Evolutionary conservation across 2,329 filamentous ascomycete genomes (phyloP).

Genomic region (Rosellinia necatrix): DNA sequence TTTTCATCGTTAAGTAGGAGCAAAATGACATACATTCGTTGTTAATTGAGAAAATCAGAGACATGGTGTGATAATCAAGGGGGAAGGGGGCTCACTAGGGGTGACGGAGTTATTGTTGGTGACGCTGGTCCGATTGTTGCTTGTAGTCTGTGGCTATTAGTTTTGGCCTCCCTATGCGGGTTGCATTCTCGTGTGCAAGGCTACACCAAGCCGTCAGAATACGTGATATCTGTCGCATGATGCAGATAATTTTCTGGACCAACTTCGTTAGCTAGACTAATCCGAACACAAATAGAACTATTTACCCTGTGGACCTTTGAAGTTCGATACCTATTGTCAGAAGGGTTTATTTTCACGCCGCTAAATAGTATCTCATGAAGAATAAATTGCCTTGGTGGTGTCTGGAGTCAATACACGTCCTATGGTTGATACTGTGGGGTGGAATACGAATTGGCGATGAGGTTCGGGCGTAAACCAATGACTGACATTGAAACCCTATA

Average conservation of each 20-base stretch:
- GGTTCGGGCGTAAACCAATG: too few species aligned
- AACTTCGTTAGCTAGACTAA: conserved; percentile 28
- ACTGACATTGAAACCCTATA: too few species aligned
- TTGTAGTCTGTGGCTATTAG: conserved; percentile 15
- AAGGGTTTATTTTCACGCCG: too few species aligned
- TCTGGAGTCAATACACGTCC: too few species aligned
- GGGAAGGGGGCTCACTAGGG: neutral
- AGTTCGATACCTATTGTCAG: neutral
- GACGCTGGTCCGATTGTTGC: neutral
- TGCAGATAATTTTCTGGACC: conserved; percentile 27
- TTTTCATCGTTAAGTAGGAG: neutral
- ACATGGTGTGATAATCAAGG: neutral
- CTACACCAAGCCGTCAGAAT: conserved; percentile 2
- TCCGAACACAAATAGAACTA: conserved; percentile 13
- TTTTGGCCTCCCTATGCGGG: conserved; percentile 14
- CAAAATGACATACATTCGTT: neutral
- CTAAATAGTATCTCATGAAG: too few species aligned
- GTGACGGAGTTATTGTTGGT: conserved; percentile 15
- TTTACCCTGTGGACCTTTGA: neutral
- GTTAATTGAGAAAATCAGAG: neutral
- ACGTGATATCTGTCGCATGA: conserved; percentile 27
- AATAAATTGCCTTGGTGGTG: too few species aligned
- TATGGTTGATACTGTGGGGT: too few species aligned
- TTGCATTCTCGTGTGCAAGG: conserved; percentile 9
- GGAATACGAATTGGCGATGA: too few species aligned